Evolutionary conservation across 345 rosid species (phyloP), one percentile per base, ranked within the genome.

Genomic region (Gynandropsis gynandra): DNA sequence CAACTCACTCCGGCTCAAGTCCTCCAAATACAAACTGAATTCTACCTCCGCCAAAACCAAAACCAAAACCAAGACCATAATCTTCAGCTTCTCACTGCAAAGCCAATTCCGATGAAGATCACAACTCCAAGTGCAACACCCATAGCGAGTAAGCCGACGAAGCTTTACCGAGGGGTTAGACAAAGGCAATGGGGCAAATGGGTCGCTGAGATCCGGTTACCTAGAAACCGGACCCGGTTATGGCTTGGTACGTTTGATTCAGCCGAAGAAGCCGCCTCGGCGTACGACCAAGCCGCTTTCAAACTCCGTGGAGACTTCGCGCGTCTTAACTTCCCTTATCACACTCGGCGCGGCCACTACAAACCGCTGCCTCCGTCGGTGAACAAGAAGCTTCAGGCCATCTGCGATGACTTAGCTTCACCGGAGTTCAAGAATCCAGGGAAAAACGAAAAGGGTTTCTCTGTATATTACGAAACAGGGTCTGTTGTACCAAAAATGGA

Each of bases 171-270:
- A 62, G 97, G 97, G 45, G 83, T 89, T 47, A 85, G 95, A 67
- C 97, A 89, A 69, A 56, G 97, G 39, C 97, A 89, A 43, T 89
- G 95, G 95, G 93, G 97, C 29, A 89, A 89, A 48, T 89, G 95
- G 97, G 95, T 85, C 0, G 95, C 97, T 14, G 95, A 89, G 67
- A 89, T 85, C 49, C 77, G 95, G 51, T 74, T 90, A 8, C 98
- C 96, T 27, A 90, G 70, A 76, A 87, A 84, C 78, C 74, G 96
- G 8, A 83, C 98, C 18, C 74, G 98, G 18, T 85, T 90, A 56
- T 90, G 98, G 98, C 89, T 90, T 8, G 98, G 98, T 54, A 90
- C 98, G 41, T 90, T 76, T 38, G 89, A 82, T 59, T 83, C 90
- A 0, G 97, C 96, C 0, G 89, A 89, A 59, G 78, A 75, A 55